Evolutionary conservation across 2,329 filamentous ascomycete species (phyloP).

Genomic region (Talaromyces sp.): DNA sequence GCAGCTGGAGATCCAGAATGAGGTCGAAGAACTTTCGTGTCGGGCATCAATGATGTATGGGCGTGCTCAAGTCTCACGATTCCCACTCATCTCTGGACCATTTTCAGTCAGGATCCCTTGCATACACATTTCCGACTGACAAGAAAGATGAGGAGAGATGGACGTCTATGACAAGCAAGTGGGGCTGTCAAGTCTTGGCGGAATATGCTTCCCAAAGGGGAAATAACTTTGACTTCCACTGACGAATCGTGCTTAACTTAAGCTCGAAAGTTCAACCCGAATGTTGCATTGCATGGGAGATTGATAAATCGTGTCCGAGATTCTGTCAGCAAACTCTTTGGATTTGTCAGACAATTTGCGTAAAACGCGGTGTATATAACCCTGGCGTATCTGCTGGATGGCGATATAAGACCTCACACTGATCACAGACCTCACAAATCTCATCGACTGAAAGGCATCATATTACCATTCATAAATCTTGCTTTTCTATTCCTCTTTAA

Average conservation of each 20-base stretch:
- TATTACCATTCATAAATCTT: too few relatives aligned
- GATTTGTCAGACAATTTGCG: background rate
- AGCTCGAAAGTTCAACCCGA: background rate
- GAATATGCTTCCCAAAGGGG: constrained; percentile 6
- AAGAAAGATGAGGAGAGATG: background rate
- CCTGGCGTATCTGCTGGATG: background rate
- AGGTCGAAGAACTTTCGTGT: background rate
- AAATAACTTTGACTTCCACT: background rate
- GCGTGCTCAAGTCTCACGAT: background rate
- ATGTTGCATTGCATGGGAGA: background rate
- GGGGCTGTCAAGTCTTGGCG: background rate
- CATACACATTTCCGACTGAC: background rate
- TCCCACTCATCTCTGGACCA: background rate
- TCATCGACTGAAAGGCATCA: too few relatives aligned
- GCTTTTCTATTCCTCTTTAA: background rate
- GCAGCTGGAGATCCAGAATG: background rate
- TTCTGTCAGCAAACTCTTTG: background rate
- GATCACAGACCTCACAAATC: too few relatives aligned
- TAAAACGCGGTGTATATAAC: background rate
- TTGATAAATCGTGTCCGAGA: background rate
- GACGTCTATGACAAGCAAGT: background rate
- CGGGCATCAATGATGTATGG: background rate
- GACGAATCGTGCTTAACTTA: background rate
- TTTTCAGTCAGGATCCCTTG: background rate
- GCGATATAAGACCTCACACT: background rate